A percentile compares a stretch with the other conserved stretches of the same genome.
Conservation (phyloP, 1,284 basidiomycete genomes). For the Phylloporus sp. region DNA sequence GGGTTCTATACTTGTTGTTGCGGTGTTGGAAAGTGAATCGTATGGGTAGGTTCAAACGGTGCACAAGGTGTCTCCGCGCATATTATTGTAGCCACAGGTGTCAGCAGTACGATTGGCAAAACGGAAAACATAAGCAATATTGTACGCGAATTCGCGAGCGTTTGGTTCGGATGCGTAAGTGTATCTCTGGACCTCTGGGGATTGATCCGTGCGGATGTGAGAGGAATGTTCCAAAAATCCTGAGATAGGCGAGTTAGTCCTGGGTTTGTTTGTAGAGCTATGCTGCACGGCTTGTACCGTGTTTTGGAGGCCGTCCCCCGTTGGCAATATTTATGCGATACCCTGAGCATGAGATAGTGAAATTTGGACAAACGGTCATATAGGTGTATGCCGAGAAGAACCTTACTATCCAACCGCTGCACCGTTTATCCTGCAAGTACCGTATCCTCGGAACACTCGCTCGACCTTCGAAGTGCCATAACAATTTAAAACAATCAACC, state of each 20-base stretch:
- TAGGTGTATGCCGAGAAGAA: too few relatives aligned
- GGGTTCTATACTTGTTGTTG: too few relatives aligned
- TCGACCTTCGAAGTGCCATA: too few relatives aligned
- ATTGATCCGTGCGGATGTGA: constrained; percentile 26
- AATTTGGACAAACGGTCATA: too few relatives aligned
- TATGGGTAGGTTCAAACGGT: background rate
- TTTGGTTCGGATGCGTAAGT: constrained; percentile 24
- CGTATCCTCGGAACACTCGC: too few relatives aligned
- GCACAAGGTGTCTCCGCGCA: constrained; percentile 21
- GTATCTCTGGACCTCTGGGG: background rate
- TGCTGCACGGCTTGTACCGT: background rate
- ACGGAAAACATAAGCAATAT: constrained; percentile 33
- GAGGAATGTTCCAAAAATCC: background rate
- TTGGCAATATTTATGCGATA: background rate
- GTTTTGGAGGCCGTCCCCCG: background rate
- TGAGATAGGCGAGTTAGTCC: background rate
- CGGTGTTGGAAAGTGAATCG: constrained; percentile 28
- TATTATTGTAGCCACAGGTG: constrained; percentile 32
- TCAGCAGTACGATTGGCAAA: constrained; percentile 31
- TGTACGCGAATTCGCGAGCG: constrained; percentile 28
- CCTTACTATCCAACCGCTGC: too few relatives aligned
- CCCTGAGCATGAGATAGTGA: background rate
- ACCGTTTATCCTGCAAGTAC: too few relatives aligned
- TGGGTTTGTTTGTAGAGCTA: background rate
- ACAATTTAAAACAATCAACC: too few relatives aligned